Percentiles rank a stretch among this genome's conserved stretches.
phyloP scores from a whole-genome alignment of 2,329 filamentous ascomycete genomes.

The Talaromyces sp. region DNA sequence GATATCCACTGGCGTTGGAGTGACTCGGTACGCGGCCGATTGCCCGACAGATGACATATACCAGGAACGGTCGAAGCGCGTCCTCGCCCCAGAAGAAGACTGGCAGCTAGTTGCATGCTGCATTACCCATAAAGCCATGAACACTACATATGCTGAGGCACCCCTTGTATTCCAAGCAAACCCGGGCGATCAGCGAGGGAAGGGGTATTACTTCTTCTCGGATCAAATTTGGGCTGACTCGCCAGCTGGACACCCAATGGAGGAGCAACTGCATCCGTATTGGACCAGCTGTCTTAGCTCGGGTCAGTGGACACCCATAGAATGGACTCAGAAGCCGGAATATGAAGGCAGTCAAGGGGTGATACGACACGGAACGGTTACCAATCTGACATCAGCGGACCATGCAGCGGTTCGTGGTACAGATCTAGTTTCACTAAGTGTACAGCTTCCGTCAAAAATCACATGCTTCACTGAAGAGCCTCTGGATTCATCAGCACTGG shows the following conservation, averaged over 20 bases:
- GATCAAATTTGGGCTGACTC: slow-evolving; percentile 4
- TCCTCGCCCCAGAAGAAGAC: not conserved
- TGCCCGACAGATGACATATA: slow-evolving; percentile 3
- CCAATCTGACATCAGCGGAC: not conserved
- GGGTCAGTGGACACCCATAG: not conserved
- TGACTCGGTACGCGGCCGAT: not conserved
- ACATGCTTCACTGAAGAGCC: not conserved
- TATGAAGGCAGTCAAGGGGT: not conserved
- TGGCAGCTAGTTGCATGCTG: not conserved
- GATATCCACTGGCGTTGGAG: not conserved
- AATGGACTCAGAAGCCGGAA: slow-evolving; percentile 2
- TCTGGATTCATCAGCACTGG: not conserved
- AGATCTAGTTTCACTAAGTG: not conserved
- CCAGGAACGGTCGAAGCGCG: not conserved
- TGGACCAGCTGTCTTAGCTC: not conserved
- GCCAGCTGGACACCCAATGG: not conserved
- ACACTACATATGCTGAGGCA: not conserved
- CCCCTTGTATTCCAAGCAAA: not conserved
- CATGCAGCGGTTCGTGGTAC: not conserved
- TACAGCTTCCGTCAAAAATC: not conserved
- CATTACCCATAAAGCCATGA: not conserved
- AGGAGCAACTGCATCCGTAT: not conserved
- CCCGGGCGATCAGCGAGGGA: not conserved
- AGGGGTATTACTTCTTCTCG: not conserved
- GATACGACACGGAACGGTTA: not conserved